Evolutionary conservation across 768 basidiomycete species (phyloP).

Genomic region (Lentinula raphanica): DNA sequence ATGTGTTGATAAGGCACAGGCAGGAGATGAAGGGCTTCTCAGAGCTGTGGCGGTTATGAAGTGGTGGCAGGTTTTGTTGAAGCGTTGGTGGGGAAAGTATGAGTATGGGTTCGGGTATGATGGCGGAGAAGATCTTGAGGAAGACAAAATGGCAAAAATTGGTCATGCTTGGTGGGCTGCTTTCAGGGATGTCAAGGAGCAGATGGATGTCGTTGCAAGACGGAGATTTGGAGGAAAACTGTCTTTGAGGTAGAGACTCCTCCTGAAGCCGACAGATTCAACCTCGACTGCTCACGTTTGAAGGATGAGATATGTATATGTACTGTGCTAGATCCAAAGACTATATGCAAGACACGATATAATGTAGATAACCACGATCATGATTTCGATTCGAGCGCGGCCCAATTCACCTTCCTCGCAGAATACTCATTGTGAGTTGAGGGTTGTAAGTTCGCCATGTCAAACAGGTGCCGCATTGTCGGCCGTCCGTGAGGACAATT

Average conservation of each 20-base stretch:
- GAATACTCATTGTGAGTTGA: neutral
- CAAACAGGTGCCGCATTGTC: constrained; percentile 73
- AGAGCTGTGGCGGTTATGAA: constrained; percentile 65
- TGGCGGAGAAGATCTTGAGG: constrained; percentile 27
- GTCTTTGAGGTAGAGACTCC: constrained; percentile 43
- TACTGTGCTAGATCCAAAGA: too few species aligned
- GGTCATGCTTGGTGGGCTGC: constrained; percentile 80
- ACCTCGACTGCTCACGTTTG: too few species aligned
- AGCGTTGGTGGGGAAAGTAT: constrained; percentile 56
- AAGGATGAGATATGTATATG: too few species aligned
- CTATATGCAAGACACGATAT: too few species aligned
- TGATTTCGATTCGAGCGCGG: neutral
- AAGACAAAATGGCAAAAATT: constrained; percentile 34
- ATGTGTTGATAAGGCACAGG: constrained; percentile 51
- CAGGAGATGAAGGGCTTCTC: constrained; percentile 59
- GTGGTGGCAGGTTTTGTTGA: constrained; percentile 76
- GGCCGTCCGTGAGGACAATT: constrained; percentile 85
- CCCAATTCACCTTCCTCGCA: neutral
- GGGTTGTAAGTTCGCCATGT: constrained; percentile 28
- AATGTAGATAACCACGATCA: neutral
- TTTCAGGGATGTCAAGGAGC: constrained; percentile 62
- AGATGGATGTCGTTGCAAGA: constrained; percentile 59
- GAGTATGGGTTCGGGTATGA: constrained; percentile 39
- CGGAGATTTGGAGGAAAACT: constrained; percentile 71
- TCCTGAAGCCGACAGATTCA: too few species aligned